phyloP scores from a whole-genome alignment of 805 yeast species.

The Sungouiozyma intestinalis region DNA sequence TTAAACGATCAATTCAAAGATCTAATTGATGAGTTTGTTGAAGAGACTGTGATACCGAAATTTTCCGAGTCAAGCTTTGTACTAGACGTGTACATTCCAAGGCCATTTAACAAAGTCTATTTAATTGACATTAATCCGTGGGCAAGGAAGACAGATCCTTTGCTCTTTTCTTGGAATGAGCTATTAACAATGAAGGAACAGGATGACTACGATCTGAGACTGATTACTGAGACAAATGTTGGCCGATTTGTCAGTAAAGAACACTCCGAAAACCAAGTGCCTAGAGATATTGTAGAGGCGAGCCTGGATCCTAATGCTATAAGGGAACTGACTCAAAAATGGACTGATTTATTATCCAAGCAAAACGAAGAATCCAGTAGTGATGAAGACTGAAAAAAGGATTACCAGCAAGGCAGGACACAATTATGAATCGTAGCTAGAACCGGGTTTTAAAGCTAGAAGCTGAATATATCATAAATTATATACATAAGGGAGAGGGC shows the following conservation, averaged over 20 bases:
- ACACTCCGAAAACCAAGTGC: slow-evolving; percentile 85
- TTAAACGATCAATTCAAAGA: slow-evolving; percentile 38
- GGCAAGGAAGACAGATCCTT: slow-evolving; percentile 63
- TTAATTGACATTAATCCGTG: slow-evolving; percentile 85
- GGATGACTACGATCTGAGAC: slow-evolving; percentile 44
- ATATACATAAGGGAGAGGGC: background rate
- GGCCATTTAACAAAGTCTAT: slow-evolving; percentile 55
- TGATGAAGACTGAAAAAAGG: slow-evolving; percentile 5
- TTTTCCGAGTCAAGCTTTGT: slow-evolving; percentile 52
- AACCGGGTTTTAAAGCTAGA: too few relatives aligned
- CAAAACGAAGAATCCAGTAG: slow-evolving; percentile 18
- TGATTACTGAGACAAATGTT: slow-evolving; percentile 58
- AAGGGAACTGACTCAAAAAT: slow-evolving; percentile 54
- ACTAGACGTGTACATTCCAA: slow-evolving; percentile 74
- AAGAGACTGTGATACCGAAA: slow-evolving; percentile 34
- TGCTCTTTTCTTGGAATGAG: slow-evolving; percentile 81
- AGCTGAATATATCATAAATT: background rate
- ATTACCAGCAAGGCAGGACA: background rate
- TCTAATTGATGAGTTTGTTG: slow-evolving; percentile 46
- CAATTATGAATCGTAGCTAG: too few relatives aligned
- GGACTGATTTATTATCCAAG: slow-evolving; percentile 35
- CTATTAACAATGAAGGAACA: slow-evolving; percentile 28
- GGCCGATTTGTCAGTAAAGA: slow-evolving; percentile 73
- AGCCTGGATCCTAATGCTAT: slow-evolving; percentile 56
- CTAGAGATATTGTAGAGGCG: slow-evolving; percentile 83